Percentiles rank a stretch among this genome's conserved stretches.
These are phyloP conservation scores for Salix purpurea DNA, from an alignment of 345 rosid genomes.

Conservation along the genomic window DNA sequence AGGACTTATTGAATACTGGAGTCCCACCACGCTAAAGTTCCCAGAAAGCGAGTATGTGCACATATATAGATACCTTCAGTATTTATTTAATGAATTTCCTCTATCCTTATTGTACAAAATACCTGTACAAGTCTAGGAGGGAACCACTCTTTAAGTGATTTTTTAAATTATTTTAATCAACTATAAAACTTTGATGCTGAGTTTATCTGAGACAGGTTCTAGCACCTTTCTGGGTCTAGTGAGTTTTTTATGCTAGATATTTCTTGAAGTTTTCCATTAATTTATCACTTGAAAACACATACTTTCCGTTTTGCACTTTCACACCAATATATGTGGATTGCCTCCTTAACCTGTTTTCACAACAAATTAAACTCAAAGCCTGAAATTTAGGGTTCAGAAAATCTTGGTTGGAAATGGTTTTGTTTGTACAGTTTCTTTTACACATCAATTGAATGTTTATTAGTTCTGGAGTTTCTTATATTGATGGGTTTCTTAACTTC, in stretches of 20 bases:
- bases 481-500: background rate
- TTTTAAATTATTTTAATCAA: no score
- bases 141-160: background rate
- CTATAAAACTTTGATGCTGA: no score
- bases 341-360: background rate
- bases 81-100: background rate
- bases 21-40: conserved; percentile 61
- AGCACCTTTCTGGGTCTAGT: background rate
- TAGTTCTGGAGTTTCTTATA: background rate
- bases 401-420: background rate
- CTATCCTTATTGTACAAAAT: background rate
- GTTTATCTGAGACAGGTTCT: background rate
- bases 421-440: background rate
- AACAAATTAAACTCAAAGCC: background rate
- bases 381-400: background rate
- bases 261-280: background rate
- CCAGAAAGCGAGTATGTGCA: conserved; percentile 78
- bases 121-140: background rate
- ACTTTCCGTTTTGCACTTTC: background rate
- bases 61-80: background rate
- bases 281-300: background rate
- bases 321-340: background rate
- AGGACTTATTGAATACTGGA: conserved; percentile 94
- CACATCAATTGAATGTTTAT: background rate
- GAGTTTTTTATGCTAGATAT: background rate